Evolutionary conservation across 2,329 filamentous ascomycete genomes (phyloP).

Genomic region (Phaeomoniella chlamydospora): DNA sequence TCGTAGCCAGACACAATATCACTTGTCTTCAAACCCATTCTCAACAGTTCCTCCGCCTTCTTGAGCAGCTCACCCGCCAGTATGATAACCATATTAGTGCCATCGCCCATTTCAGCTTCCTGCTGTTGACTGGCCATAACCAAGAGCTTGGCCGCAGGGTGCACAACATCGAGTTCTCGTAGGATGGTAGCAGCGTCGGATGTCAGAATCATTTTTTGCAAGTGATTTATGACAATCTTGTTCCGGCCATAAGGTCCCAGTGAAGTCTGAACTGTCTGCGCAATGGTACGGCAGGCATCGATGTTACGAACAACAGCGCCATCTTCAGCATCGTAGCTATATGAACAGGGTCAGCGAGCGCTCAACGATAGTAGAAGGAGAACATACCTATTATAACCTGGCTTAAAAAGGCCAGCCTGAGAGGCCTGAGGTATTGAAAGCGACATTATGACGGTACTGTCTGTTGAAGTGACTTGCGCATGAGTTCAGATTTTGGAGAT

Average conservation of each 20-base stretch:
- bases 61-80: constrained; percentile 87
- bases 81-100: constrained; percentile 92
- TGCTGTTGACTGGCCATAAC: constrained; percentile 99
- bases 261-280: constrained; percentile 91
- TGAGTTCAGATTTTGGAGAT: neutral
- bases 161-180: constrained; percentile 92
- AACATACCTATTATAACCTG: constrained; percentile 84
- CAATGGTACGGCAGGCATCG: constrained; percentile 91
- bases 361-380: constrained; percentile 6
- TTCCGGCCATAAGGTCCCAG: constrained; percentile 95
- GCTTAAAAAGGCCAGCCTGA: constrained; percentile 87
- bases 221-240: constrained; percentile 99
- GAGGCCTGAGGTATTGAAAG: constrained; percentile 90
- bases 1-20: constrained; percentile 96
- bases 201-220: constrained; percentile 98
- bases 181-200: constrained; percentile 96
- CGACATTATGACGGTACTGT: constrained; percentile 58
- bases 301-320: constrained; percentile 97
- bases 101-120: constrained; percentile 97
- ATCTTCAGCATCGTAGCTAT: constrained; percentile 96
- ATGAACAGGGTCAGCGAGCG: constrained; percentile 4
- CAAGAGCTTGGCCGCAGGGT: constrained; percentile 90
- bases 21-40: constrained; percentile 96
- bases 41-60: constrained; percentile 91
- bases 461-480: neutral